phyloP scores from a whole-genome alignment of 23 red algal genomes.

The Gracilaria domingensis region DNA sequence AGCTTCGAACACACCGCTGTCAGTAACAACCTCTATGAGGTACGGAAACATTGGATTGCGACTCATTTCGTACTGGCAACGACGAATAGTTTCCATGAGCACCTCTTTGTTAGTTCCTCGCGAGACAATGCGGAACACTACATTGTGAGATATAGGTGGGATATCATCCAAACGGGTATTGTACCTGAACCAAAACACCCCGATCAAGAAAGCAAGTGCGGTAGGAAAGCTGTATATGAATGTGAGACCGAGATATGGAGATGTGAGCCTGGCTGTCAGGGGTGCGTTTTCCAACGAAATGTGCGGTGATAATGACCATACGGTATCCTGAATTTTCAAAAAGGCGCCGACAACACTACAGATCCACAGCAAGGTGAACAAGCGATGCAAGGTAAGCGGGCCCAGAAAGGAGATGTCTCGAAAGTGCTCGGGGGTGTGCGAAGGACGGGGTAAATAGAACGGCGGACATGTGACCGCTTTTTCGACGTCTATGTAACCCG shows the following conservation, averaged over 20 bases:
- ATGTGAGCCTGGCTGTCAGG: slow-evolving; percentile 30
- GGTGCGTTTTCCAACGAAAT: neutral
- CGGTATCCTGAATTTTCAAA: slow-evolving; percentile 36
- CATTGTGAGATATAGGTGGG: slow-evolving; percentile 36
- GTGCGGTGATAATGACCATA: slow-evolving; percentile 46
- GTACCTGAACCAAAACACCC: slow-evolving; percentile 37
- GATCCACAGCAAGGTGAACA: slow-evolving; percentile 55
- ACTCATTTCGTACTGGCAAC: slow-evolving; percentile 51
- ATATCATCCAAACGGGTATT: slow-evolving; percentile 25
- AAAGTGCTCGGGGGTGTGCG: slow-evolving; percentile 56
- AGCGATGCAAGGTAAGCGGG: slow-evolving; percentile 52
- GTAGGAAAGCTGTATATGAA: slow-evolving; percentile 12
- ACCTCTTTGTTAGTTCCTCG: slow-evolving; percentile 52
- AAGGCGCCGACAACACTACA: slow-evolving; percentile 3
- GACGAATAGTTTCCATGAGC: slow-evolving; percentile 49
- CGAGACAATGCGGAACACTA: slow-evolving; percentile 60
- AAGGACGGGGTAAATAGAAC: slow-evolving; percentile 34
- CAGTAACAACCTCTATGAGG: slow-evolving; percentile 62
- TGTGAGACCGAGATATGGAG: slow-evolving; percentile 46
- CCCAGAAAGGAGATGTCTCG: slow-evolving; percentile 72
- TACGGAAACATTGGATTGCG: slow-evolving; percentile 45
- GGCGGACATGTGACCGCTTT: slow-evolving; percentile 37
- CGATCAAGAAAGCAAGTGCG: neutral
- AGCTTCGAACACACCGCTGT: slow-evolving; percentile 39
- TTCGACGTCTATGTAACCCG: neutral